Conservation (phyloP, 306 rosid genomes). For the Ochetophila trinervis region DNA sequence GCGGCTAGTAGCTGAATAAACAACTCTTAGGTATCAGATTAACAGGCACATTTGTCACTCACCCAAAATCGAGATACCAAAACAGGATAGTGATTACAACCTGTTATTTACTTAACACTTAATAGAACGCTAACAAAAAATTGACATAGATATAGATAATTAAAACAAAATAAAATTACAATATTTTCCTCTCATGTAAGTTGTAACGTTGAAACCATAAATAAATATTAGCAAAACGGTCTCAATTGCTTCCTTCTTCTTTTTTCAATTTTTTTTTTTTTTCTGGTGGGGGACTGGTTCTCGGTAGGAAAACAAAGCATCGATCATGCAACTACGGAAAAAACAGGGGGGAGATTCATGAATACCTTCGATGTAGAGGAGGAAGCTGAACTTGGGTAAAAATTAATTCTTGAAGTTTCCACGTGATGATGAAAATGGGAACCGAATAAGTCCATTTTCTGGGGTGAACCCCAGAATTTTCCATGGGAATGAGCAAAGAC, state of each 20-base stretch:
- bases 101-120: no score
- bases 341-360: neutral
- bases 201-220: neutral
- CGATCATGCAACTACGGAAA: constrained; percentile 4
- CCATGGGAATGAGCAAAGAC: constrained; percentile 32
- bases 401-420: constrained; percentile 39
- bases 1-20: no score
- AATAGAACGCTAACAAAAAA: no score
- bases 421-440: constrained; percentile 39
- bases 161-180: neutral
- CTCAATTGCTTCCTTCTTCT: neutral
- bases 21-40: no score
- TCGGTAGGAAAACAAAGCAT: no score
- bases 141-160: no score
- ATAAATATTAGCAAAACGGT: neutral
- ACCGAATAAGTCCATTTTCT: constrained; percentile 28
- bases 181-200: neutral
- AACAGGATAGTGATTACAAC: no score
- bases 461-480: constrained; percentile 25
- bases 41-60: no score
- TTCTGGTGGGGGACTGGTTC: no score
- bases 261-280: neutral
- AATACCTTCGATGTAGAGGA: constrained; percentile 46
- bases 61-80: no score
- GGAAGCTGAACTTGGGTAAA: constrained; percentile 33